Evolutionary conservation across 441 rosid genomes (phyloP).

Genomic region (Theobroma grandiflorum): DNA sequence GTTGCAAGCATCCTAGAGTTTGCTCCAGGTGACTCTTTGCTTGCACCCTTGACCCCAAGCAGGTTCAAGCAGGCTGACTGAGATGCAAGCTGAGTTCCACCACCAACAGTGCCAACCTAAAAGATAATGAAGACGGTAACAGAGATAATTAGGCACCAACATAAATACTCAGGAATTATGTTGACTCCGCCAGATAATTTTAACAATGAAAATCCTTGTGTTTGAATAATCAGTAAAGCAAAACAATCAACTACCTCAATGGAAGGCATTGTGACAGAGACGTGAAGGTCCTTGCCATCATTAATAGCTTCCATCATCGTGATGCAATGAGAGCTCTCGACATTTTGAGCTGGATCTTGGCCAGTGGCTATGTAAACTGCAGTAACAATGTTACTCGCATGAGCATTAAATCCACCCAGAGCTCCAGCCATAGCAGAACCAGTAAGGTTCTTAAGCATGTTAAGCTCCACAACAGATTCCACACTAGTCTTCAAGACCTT

Average conservation of each 20-base stretch:
- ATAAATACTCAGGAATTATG: not conserved
- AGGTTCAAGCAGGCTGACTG: conserved; percentile 58
- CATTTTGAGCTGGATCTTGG: conserved; percentile 59
- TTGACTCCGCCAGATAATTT: not conserved
- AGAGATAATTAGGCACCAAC: not conserved
- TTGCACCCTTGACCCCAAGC: conserved; percentile 54
- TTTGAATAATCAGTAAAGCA: not conserved
- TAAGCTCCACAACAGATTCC: conserved; percentile 51
- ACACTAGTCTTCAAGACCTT: conserved; percentile 53
- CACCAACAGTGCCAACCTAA: conserved; percentile 60
- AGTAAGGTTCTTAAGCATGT: conserved; percentile 58
- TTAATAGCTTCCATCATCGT: conserved; percentile 58
- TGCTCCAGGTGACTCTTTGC: conserved; percentile 47
- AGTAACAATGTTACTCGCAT: conserved; percentile 52
- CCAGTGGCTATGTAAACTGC: conserved; percentile 54
- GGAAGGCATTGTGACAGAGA: conserved; percentile 59
- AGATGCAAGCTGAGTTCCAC: conserved; percentile 60
- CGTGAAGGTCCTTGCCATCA: conserved; percentile 51
- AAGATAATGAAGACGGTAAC: not conserved
- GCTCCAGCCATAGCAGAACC: conserved; percentile 63
- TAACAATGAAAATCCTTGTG: not conserved
- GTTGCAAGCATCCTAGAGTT: conserved; percentile 47
- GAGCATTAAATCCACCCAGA: conserved; percentile 61
- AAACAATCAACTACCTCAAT: conserved; percentile 43
- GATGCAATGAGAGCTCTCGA: conserved; percentile 57